Conservation (phyloP, 768 basidiomycete genomes). For the Tricholoma terreum region DNA sequence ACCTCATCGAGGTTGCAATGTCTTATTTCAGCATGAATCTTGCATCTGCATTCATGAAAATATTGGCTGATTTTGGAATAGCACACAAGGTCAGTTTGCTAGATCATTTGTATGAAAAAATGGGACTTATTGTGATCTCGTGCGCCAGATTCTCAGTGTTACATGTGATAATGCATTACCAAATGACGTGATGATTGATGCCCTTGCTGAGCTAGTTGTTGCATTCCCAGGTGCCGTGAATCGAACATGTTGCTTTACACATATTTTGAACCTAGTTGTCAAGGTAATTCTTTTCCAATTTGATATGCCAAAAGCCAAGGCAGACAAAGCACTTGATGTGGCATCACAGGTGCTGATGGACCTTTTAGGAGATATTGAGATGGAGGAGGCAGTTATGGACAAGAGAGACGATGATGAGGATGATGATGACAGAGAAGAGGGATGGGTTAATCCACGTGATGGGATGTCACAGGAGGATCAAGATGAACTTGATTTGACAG, state of each 20-base stretch:
- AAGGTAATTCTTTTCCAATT: not conserved
- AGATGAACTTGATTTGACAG: too few species aligned
- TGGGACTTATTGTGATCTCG: not conserved
- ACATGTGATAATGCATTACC: too few species aligned
- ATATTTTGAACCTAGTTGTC: not conserved
- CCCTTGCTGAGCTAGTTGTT: too few species aligned
- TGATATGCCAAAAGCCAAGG: not conserved
- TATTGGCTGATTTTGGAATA: not conserved
- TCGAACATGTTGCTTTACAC: not conserved
- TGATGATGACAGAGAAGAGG: not conserved
- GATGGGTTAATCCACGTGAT: not conserved
- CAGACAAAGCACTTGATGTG: too few species aligned
- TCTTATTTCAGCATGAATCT: too few species aligned
- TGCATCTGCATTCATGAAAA: not conserved
- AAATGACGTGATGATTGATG: too few species aligned
- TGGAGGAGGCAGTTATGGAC: not conserved
- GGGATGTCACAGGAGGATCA: not conserved
- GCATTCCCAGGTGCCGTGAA: too few species aligned
- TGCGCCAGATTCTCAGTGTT: not conserved
- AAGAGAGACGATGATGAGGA: not conserved
- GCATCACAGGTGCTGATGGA: too few species aligned
- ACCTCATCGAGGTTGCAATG: too few species aligned
- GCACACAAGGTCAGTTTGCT: not conserved
- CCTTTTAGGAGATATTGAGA: too few species aligned
- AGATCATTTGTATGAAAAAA: not conserved